Base-by-base conservation (phyloP, 1,139 yeast species). In the Neolecta irregularis region DNA sequence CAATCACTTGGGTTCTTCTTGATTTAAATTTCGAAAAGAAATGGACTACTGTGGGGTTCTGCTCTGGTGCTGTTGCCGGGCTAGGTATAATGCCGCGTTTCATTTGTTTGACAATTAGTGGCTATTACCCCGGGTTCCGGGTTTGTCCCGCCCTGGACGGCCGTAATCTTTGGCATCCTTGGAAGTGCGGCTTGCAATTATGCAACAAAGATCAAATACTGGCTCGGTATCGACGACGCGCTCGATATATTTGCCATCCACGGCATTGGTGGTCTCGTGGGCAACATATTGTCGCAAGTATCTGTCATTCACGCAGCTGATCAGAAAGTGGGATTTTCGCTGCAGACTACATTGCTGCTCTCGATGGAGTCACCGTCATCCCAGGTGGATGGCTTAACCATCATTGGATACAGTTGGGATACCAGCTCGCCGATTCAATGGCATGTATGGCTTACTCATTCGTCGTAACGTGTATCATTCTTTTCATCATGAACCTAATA, bases 81-180 rank as follows among this genome's bases (percentile, higher is more conserved):
- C 69, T 85, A 42, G n/a, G n/a, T n/a, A n/a, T n/a, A n/a, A n/a
- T n/a, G n/a, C n/a, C n/a, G n/a, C n/a, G n/a, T n/a, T n/a, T n/a
- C n/a, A n/a, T n/a, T n/a, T n/a, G n/a, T n/a, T n/a, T n/a, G n/a
- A n/a, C n/a, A n/a, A n/a, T n/a, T n/a, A n/a, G 95, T 85, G 33
- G 94, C 93, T 53, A 79, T 85, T 48, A 88, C 96, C 5, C 96
- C 98, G 39, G 95, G 91, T 46, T 95, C 96, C 24, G 96, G 96
- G 44, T 85, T 65, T 52, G 93, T 85, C 34, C 94, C 94, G 37
- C 74, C 85, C 39, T 83, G 85, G 70, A 72, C 85, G 38, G 68
- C 95, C 1, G 70, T 81, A 26, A 71, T 80, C 39, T 78, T 83
- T 51, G 96, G 96, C 50, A 66, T 70, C 36, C 63, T 70, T 69